phyloP scores from a whole-genome alignment of 257 asterid species.

The Solanum habrochaites region DNA sequence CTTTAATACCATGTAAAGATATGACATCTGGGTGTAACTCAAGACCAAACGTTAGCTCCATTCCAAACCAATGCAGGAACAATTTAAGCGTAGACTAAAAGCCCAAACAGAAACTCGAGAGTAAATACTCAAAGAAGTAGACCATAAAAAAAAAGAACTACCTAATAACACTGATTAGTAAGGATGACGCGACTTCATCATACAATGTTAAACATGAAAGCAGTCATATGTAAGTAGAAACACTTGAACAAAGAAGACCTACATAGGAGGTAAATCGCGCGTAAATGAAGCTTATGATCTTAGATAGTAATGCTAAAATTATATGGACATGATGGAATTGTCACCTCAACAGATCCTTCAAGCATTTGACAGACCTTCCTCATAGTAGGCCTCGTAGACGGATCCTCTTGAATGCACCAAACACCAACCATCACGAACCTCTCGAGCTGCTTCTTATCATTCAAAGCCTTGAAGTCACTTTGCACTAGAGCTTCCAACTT shows the following conservation, averaged over 20 bases:
- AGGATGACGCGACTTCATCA: not conserved
- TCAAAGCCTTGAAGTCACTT: slow-evolving; percentile 8
- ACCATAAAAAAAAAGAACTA: too few species aligned
- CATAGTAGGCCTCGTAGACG: slow-evolving; percentile 18
- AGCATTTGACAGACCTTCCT: slow-evolving; percentile 18
- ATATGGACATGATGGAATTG: slow-evolving; percentile 3
- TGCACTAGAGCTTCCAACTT: slow-evolving; percentile 6
- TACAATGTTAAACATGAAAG: not conserved
- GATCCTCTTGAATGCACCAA: slow-evolving; percentile 28
- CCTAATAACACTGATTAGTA: too few species aligned
- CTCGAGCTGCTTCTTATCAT: slow-evolving; percentile 5
- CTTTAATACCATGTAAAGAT: too few species aligned
- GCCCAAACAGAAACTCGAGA: too few species aligned
- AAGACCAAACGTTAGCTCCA: too few species aligned
- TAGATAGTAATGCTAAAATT: not conserved
- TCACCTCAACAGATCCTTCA: slow-evolving; percentile 20
- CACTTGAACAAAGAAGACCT: not conserved
- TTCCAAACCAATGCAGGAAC: too few species aligned
- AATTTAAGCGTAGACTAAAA: too few species aligned
- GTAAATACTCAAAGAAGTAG: too few species aligned
- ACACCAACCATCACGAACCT: slow-evolving; percentile 14
- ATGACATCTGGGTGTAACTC: too few species aligned
- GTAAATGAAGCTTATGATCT: not conserved
- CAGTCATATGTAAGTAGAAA: not conserved
- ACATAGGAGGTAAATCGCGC: not conserved